These are phyloP conservation scores for Pythium phragmiticola DNA, from an alignment of 352 stramenopile species.

Conservation along the genomic window DNA sequence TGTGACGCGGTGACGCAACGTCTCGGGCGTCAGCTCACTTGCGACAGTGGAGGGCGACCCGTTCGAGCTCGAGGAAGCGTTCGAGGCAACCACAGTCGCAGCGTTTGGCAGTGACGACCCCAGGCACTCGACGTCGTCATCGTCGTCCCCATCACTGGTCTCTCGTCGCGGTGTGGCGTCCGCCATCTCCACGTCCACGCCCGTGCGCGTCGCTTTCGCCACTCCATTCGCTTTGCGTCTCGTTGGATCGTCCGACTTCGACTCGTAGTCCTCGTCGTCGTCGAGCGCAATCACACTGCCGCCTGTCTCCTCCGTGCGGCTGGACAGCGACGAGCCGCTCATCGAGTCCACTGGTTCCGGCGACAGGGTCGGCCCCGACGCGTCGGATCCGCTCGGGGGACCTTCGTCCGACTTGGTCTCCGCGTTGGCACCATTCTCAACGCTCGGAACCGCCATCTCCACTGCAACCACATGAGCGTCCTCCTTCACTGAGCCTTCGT, in stretches of 20 bases:
- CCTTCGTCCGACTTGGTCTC: too few relatives aligned
- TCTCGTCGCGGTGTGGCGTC: background rate
- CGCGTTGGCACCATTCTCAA: background rate
- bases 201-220: background rate
- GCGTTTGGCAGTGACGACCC: slow-evolving; percentile 2
- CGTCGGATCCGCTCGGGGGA: background rate
- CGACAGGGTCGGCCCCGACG: too few relatives aligned
- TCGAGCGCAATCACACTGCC: background rate
- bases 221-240: background rate
- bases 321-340: background rate
- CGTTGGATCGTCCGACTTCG: background rate
- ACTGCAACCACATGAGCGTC: background rate
- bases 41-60: background rate
- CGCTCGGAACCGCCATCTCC: background rate
- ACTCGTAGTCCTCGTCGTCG: slow-evolving; percentile 7
- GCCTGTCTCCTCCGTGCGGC: background rate
- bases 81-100: background rate
- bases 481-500: too few relatives aligned
- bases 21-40: background rate
- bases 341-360: background rate
- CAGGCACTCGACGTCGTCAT: slow-evolving; percentile 25
- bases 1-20: background rate
- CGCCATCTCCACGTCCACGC: slow-evolving; percentile 3
- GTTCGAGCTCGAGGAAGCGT: background rate
- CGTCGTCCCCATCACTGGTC: background rate